Conservation (phyloP, 768 basidiomycete genomes). For the Rhizopogon sp. region DNA sequence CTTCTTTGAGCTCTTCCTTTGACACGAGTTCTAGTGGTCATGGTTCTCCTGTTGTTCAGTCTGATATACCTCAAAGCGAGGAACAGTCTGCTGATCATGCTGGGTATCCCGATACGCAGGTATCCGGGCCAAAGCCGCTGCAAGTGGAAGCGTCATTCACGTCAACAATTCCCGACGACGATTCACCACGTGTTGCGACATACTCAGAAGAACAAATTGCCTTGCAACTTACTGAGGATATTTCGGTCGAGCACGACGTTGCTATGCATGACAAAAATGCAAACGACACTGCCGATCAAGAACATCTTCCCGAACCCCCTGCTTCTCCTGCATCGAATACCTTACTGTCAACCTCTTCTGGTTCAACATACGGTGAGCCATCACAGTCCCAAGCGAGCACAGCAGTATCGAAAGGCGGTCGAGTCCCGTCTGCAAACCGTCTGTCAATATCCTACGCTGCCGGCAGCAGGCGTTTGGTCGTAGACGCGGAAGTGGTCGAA, state of each 20-base stretch:
- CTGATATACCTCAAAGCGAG: slow-evolving; percentile 30
- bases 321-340: slow-evolving; percentile 53
- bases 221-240: slow-evolving; percentile 10
- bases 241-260: slow-evolving; percentile 13
- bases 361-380: slow-evolving; percentile 41
- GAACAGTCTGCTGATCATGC: slow-evolving; percentile 43
- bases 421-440: slow-evolving; percentile 70
- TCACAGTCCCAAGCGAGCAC: slow-evolving; percentile 26
- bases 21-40: slow-evolving; percentile 45
- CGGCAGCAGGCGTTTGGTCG: slow-evolving; percentile 78
- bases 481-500: slow-evolving; percentile 86
- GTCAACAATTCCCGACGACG: slow-evolving; percentile 48
- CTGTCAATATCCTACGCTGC: slow-evolving; percentile 96
- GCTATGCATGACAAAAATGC: slow-evolving; percentile 13
- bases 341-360: slow-evolving; percentile 27
- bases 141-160: slow-evolving; percentile 42
- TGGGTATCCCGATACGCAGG: slow-evolving; percentile 43
- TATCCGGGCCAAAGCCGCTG: slow-evolving; percentile 28
- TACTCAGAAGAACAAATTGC: slow-evolving; percentile 21
- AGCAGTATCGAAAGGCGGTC: slow-evolving; percentile 28
- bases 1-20: slow-evolving; percentile 28
- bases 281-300: slow-evolving; percentile 22
- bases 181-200: slow-evolving; percentile 25
- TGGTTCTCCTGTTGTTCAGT: slow-evolving; percentile 38
- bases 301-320: slow-evolving; percentile 56